phyloP scores from a whole-genome alignment of 2,329 filamentous ascomycete species.

The Ophiostoma ips region DNA sequence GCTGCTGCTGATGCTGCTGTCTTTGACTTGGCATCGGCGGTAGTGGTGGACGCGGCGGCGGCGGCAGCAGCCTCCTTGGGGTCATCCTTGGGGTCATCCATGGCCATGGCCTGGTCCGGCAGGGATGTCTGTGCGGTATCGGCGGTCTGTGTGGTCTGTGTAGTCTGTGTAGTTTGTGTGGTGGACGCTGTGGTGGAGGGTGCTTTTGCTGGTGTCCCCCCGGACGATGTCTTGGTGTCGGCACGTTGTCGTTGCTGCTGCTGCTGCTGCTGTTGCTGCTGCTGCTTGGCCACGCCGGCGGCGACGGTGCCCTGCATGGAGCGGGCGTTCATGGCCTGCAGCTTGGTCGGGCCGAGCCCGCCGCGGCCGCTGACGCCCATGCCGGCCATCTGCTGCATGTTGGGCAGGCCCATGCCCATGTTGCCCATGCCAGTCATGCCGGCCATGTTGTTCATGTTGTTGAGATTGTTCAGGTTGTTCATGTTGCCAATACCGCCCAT shows the following conservation, averaged over 20 bases:
- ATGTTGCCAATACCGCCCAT: too few species aligned
- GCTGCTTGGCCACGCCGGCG: not conserved
- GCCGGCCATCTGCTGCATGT: not conserved
- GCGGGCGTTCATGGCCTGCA: constrained; percentile 6
- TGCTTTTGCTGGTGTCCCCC: not conserved
- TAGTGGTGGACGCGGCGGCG: too few species aligned
- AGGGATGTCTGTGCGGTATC: not conserved
- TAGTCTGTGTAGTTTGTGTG: not conserved
- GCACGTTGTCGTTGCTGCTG: not conserved
- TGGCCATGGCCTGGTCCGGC: too few species aligned
- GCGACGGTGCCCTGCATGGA: constrained; percentile 3
- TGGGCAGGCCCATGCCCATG: not conserved
- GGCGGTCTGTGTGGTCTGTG: not conserved
- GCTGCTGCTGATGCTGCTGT: not conserved
- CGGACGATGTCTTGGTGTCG: not conserved
- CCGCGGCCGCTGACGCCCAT: not conserved
- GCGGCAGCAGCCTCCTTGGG: too few species aligned
- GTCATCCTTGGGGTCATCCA: too few species aligned
- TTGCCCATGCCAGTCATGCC: not conserved
- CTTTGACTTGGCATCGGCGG: not conserved
- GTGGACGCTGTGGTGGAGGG: not conserved
- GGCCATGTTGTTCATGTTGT: not conserved
- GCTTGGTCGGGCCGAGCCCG: constrained; percentile 2
- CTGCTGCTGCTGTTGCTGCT: constrained; percentile 5
- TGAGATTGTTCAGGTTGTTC: not conserved